Conservation (phyloP, 2,329 filamentous ascomycete genomes). For the Ascochyta fabae region DNA sequence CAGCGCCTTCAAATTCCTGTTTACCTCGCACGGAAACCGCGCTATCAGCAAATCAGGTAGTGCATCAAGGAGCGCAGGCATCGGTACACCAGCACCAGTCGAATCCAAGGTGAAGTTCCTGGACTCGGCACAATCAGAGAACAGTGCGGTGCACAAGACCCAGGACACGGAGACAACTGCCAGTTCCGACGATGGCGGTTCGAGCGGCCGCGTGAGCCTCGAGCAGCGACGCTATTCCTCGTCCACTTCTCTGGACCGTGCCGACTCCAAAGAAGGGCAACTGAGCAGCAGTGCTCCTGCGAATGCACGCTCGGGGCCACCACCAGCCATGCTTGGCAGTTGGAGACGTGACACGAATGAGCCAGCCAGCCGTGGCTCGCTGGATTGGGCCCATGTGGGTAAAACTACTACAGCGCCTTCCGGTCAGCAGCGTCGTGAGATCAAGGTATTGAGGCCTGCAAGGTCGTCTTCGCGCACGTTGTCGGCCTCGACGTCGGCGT, state of each 20-base stretch:
- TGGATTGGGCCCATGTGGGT: conserved; percentile 64
- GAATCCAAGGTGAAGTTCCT: conserved; percentile 14
- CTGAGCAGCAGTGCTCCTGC: conserved; percentile 27
- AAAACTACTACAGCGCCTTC: conserved; percentile 62
- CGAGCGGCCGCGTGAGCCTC: conserved; percentile 37
- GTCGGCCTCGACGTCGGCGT: conserved; percentile 42
- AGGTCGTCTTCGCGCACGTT: conserved; percentile 65
- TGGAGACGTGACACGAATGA: conserved; percentile 54
- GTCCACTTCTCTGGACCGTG: conserved; percentile 23
- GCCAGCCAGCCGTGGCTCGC: conserved; percentile 41
- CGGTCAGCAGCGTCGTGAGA: conserved; percentile 74
- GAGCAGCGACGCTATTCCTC: conserved; percentile 39
- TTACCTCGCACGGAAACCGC: conserved; percentile 57
- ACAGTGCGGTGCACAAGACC: conserved; percentile 21
- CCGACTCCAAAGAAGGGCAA: conserved; percentile 31
- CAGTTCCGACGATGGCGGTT: conserved; percentile 40
- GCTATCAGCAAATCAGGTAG: neutral
- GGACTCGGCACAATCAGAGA: neutral
- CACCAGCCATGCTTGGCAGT: conserved; percentile 56
- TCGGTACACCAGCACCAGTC: neutral
- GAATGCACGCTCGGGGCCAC: conserved; percentile 38
- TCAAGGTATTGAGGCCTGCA: conserved; percentile 87
- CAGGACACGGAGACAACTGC: conserved; percentile 23
- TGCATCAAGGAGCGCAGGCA: neutral
- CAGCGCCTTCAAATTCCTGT: conserved; percentile 76